Base-by-base conservation (phyloP, 257 asterid genomes). In the Solanum megistacrolobum region DNA sequence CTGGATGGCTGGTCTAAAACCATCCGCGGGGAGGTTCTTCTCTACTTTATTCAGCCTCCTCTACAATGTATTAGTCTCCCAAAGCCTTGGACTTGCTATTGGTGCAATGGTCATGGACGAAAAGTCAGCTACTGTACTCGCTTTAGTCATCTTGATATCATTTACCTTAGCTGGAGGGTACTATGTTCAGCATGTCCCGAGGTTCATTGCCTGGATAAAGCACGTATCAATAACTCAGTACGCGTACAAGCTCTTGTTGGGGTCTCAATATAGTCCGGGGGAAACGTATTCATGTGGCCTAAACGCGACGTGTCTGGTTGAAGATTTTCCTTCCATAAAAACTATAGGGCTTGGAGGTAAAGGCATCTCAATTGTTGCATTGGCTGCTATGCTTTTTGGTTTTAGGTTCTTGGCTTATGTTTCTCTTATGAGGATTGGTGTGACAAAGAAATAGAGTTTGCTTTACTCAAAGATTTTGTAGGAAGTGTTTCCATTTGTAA, bases 1-100 rank as follows among this genome's bases (percentile, higher is more conserved):
- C 76, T 96, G 94, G 93, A 96, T 95, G 98, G 95, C 95, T 1
- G 99, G 97, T 3, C 88, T 96, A 1, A 95, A 91, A 85, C 88
- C 91, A 39, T 9, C 93, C 1, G 85, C 94, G 0, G 71, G 21
- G 4, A 74, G 88, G 88, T 96, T 94, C 92, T 62, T 95, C 4
- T 20, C 69, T 13, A 92, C 95, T 88, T 83, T 93, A 31, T 81
- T 91, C 29, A 87, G 60, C 35, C 93, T 94, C 41, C 89, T 95
- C 34, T 91, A 78, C 60, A 89, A 94, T 71, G 96, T 95, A 9
- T 12, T 96, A 3, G 90, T 90, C 62, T 81, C 96, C 1, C 98
- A 95, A 86, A 94, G 98, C n/a, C 92, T 95, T 5, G 99, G 98
- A 3, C 95, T 95, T 0, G 98, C 99, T 6, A 75, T 95, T 5